These are phyloP conservation scores for Cercospora nicotianae DNA, from an alignment of 2,329 filamentous ascomycete species.

Conservation along the genomic window DNA sequence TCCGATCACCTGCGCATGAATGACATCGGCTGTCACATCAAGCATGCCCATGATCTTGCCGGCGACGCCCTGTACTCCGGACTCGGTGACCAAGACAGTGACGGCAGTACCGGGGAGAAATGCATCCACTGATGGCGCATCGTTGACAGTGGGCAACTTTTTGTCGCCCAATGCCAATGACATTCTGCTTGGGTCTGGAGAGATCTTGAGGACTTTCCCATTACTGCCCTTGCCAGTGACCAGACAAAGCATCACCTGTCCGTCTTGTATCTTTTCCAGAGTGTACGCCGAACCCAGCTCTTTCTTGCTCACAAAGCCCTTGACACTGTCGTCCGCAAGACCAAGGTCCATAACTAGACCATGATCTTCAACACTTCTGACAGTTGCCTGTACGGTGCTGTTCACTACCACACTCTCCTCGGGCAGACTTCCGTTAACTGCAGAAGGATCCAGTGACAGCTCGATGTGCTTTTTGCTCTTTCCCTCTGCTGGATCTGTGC, in stretches of 20 bases:
- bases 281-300: constrained; percentile 70
- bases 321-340: constrained; percentile 64
- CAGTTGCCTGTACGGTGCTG: constrained; percentile 79
- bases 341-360: constrained; percentile 92
- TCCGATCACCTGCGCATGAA: constrained; percentile 79
- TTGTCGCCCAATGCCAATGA: constrained; percentile 23
- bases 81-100: constrained; percentile 78
- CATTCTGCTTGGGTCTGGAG: constrained; percentile 61
- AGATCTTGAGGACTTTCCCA: constrained; percentile 84
- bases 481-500: constrained; percentile 60
- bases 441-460: constrained; percentile 75
- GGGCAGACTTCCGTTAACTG: constrained; percentile 73
- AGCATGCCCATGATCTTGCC: constrained; percentile 92
- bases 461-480: constrained; percentile 81
- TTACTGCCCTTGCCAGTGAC: constrained; percentile 73
- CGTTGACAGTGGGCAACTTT: constrained; percentile 52
- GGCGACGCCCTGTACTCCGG: constrained; percentile 69
- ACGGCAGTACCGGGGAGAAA: constrained; percentile 91
- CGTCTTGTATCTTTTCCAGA: constrained; percentile 72
- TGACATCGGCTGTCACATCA: constrained; percentile 83
- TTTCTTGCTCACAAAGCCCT: constrained; percentile 82
- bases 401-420: constrained; percentile 73
- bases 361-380: constrained; percentile 92
- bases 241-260: constrained; percentile 79
- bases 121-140: constrained; percentile 82